phyloP scores from a whole-genome alignment of 805 yeast species.

The Zygosaccharomyces kombuchaensis region DNA sequence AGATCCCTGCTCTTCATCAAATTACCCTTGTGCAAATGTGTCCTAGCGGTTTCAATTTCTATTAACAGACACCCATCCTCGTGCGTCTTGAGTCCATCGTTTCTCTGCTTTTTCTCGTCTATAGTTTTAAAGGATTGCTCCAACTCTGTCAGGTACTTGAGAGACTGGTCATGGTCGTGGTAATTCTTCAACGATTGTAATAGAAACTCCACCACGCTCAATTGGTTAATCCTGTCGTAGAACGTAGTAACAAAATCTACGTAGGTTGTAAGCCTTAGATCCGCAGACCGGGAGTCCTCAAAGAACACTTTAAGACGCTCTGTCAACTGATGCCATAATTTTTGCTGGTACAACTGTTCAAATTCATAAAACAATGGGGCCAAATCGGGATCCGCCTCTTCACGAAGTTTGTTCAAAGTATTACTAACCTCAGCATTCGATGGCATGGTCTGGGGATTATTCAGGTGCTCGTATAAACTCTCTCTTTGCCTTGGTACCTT shows the following conservation, averaged over 20 bases:
- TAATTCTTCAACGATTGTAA: slow-evolving; percentile 48
- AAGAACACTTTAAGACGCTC: slow-evolving; percentile 59
- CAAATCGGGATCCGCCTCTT: slow-evolving; percentile 62
- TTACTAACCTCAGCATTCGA: slow-evolving; percentile 28
- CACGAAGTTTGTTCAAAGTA: slow-evolving; percentile 47
- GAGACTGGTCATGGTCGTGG: slow-evolving; percentile 43
- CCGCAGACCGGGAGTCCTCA: slow-evolving; percentile 46
- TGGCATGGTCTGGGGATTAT: slow-evolving; percentile 7
- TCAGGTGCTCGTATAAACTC: neutral
- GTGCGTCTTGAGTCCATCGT: slow-evolving; percentile 38
- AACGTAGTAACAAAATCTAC: slow-evolving; percentile 65
- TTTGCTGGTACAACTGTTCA: slow-evolving; percentile 83
- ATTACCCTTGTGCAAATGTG: slow-evolving; percentile 52
- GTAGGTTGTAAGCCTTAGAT: slow-evolving; percentile 62
- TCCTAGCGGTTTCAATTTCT: slow-evolving; percentile 70
- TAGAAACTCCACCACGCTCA: slow-evolving; percentile 73
- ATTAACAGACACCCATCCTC: slow-evolving; percentile 56
- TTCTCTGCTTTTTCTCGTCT: slow-evolving; percentile 34
- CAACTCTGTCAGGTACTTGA: slow-evolving; percentile 45
- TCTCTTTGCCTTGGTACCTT: neutral
- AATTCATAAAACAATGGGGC: slow-evolving; percentile 46
- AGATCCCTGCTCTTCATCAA: slow-evolving; percentile 60
- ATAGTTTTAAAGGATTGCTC: slow-evolving; percentile 43
- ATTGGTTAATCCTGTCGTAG: slow-evolving; percentile 67
- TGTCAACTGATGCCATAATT: slow-evolving; percentile 93